Conservation (phyloP, 495 filamentous ascomycete species). For the Hyphodiscus hymeniophilus region DNA sequence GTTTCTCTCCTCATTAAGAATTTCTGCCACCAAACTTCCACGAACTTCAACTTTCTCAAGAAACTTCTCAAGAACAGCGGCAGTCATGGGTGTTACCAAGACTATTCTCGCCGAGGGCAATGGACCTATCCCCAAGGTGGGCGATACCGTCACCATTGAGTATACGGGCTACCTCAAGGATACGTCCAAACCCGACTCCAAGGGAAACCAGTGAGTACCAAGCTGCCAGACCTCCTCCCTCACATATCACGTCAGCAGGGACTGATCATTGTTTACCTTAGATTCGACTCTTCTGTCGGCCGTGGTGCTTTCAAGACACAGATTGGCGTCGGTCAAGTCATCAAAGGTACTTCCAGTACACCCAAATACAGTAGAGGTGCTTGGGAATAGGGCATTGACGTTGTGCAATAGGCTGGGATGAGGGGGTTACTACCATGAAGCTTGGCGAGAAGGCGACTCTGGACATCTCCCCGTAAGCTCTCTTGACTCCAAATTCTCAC, state of each 20-base stretch:
- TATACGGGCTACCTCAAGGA: slow-evolving; percentile 82
- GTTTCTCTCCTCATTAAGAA: not conserved
- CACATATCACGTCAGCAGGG: not conserved
- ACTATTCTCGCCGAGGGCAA: slow-evolving; percentile 33
- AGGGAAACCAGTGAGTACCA: slow-evolving; percentile 36
- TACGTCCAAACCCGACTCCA: slow-evolving; percentile 37
- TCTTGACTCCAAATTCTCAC: not conserved
- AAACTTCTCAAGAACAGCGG: slow-evolving; percentile 17
- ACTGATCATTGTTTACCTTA: slow-evolving; percentile 25
- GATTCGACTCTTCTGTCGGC: slow-evolving; percentile 72
- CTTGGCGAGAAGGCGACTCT: slow-evolving; percentile 74
- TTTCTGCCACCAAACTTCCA: slow-evolving; percentile 1
- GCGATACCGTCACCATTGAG: slow-evolving; percentile 67
- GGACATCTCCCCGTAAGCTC: slow-evolving; percentile 63
- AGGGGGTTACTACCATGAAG: slow-evolving; percentile 72
- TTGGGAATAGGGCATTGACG: slow-evolving; percentile 10
- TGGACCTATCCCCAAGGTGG: slow-evolving; percentile 45
- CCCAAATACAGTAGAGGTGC: not conserved
- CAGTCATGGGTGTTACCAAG: slow-evolving; percentile 43
- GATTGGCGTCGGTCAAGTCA: slow-evolving; percentile 72
- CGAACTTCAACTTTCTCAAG: slow-evolving; percentile 1
- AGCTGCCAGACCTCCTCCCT: not conserved
- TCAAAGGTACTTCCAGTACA: slow-evolving; percentile 50
- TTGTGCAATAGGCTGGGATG: slow-evolving; percentile 64
- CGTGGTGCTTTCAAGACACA: slow-evolving; percentile 53